Base-by-base conservation (phyloP, 768 basidiomycete species). In the Termitomyces sp. region DNA sequence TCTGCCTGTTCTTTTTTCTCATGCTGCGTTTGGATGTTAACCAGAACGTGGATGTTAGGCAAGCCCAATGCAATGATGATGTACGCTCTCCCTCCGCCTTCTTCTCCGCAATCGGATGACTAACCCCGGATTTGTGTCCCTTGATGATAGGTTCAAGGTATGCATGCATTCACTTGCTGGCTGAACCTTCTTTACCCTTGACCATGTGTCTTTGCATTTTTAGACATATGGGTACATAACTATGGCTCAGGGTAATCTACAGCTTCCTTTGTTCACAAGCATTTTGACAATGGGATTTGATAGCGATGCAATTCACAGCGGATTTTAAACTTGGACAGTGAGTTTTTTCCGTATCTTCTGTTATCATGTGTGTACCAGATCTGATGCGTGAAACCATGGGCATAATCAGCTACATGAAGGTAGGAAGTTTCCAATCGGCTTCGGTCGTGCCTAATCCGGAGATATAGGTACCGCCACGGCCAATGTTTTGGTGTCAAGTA, bases 301-400 rank as follows among this genome's bases (percentile, higher is more conserved):
- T 39, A 73, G 87, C 84, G 2, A 78, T 88, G 70, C 80, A 81
- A 59, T 88, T 89, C 66, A 81, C 86, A 16, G 79, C 81, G 50
- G 88, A 90, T 68, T 85, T 90, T 69, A 90, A 90, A 70, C 78
- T 90, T 20, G 88, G 88, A 46, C 86, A 89, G 71, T 87, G 77
- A 75, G 86, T 54, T 55, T 45, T 29, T 20, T 31, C 57, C 47
- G 49, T 16, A 9, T 22, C 15, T 56, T 31, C 7, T 50, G 22
- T 45, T 28, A 37, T 18, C 36, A 39, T 26, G 13, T 20, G 13
- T 55, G 46, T 37, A 46, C 53, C 26, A 36, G 6, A 10, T 41
- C 47, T 60, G 49, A 28, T 50, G 55, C 24, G 26, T 18, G 10
- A 84, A 26, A 33, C 26, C 5, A 72, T 50, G 57, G 34, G 10